Evolutionary conservation across 768 basidiomycete species (phyloP), one percentile per base, ranked within the genome.

Genomic region (Inosperma sp.): DNA sequence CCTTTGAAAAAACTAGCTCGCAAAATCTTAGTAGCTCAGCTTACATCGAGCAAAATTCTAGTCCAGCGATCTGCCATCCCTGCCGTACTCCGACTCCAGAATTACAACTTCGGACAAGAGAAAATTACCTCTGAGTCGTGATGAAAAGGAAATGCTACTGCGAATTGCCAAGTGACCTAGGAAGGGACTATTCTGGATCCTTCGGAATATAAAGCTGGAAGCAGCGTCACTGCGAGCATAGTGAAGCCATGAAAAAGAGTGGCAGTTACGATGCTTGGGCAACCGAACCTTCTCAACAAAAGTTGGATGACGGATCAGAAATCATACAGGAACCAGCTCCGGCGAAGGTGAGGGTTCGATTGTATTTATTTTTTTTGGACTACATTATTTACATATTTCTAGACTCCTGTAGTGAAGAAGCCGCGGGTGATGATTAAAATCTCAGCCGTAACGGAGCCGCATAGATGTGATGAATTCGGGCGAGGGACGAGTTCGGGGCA

Each of bases 51-150:
- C 2, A 87, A 87, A 74, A 86, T 95, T 26, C 81, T 96, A 13
- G 68, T 82, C 0, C 83, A 93, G 62, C 85, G 93, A 16, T 94
- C 93, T 2, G 93, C 93, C 5, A 78, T 95, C 12, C 89, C 93
- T 12, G 88, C 93, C 0, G 80, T 94, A 25, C 70, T 77, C 51
- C n/a, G n/a, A n/a, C n/a, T 87, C 90, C n/a, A 82, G 50, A 4
- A 60, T 72, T 82, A 33, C 81, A 9, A 29, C 57, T 13, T 56
- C 63, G 7, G 55, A 62, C 46, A 82, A 79, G 58, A 67, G 75
- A 13, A 79, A 79, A 62, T 49, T 68, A 0, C 51, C 48, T 21
- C 64, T 92, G 9, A 81, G 75, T 23, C 63, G 74, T 3, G 83
- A 82, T 47, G 88, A 93, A 52, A 93, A 93, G 65, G 81, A 81